These are phyloP conservation scores for Epichloe uncinata DNA, from an alignment of 2,329 filamentous ascomycete genomes.

Conservation along the genomic window DNA sequence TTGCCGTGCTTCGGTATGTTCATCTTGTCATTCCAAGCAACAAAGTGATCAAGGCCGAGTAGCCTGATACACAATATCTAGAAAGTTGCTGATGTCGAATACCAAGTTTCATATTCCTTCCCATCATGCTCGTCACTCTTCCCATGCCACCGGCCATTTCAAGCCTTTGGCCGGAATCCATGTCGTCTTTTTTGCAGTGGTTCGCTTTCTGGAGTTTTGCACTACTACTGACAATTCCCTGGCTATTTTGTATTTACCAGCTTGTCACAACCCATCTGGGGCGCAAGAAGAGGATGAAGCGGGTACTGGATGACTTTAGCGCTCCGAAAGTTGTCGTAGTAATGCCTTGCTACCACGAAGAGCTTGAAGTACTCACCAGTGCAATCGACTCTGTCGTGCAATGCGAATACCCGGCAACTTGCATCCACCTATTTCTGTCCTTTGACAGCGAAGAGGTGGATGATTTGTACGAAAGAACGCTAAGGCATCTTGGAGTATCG, in stretches of 20 bases:
- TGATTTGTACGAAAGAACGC: constrained; percentile 76
- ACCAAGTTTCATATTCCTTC: constrained; percentile 66
- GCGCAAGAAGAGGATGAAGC: constrained; percentile 67
- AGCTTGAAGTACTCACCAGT: constrained; percentile 68
- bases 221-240: constrained; percentile 71
- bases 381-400: constrained; percentile 86
- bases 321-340: constrained; percentile 92
- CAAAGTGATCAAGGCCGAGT: background rate
- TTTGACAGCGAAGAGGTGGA: constrained; percentile 88
- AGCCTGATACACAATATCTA: background rate
- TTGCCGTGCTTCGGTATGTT: constrained; percentile 59
- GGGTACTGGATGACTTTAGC: constrained; percentile 68
- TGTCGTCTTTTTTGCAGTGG: constrained; percentile 68
- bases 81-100: background rate
- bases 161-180: constrained; percentile 52
- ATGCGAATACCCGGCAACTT: constrained; percentile 84
- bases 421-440: constrained; percentile 88
- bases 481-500: constrained; percentile 72
- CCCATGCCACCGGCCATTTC: constrained; percentile 65
- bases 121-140: constrained; percentile 86
- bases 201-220: constrained; percentile 94
- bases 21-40: background rate
- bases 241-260: constrained; percentile 87
- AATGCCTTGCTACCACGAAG: constrained; percentile 94
- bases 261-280: constrained; percentile 80